These are phyloP conservation scores for Aspergillus neotritici DNA, from an alignment of 2,329 filamentous ascomycete species.

Conservation along the genomic window DNA sequence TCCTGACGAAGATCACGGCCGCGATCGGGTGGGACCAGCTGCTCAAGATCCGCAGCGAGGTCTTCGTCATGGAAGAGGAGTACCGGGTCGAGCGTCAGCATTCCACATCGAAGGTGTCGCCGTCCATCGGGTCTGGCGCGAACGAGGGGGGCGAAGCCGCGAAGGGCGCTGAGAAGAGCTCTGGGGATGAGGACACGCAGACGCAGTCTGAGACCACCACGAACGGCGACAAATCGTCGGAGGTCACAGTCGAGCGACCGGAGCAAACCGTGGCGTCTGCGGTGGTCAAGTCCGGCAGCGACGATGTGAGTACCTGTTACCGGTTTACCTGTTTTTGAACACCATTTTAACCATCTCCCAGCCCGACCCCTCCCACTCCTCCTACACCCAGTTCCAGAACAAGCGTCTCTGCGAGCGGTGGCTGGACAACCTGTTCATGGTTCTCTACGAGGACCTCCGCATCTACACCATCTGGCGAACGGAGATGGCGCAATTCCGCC, in stretches of 20 bases:
- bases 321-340: background rate
- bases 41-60: slow-evolving; percentile 87
- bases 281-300: slow-evolving; percentile 67
- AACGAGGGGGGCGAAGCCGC: slow-evolving; percentile 32
- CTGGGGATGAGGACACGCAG: slow-evolving; percentile 22
- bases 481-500: slow-evolving; percentile 91
- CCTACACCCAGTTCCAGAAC: slow-evolving; percentile 88
- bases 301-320: slow-evolving; percentile 52
- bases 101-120: slow-evolving; percentile 15
- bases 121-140: slow-evolving; percentile 28
- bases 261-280: slow-evolving; percentile 71
- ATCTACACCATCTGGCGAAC: slow-evolving; percentile 99
- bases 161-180: slow-evolving; percentile 23
- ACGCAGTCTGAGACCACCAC: slow-evolving; percentile 19
- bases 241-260: slow-evolving; percentile 64
- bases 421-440: slow-evolving; percentile 99
- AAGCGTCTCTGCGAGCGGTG: slow-evolving; percentile 96
- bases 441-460: slow-evolving; percentile 92
- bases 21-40: slow-evolving; percentile 98
- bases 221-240: slow-evolving; percentile 30
- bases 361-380: slow-evolving; percentile 60
- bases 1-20: slow-evolving; percentile 90
- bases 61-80: slow-evolving; percentile 99
- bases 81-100: slow-evolving; percentile 69
- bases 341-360: slow-evolving; percentile 25